Base-by-base conservation (phyloP, 2,329 filamentous ascomycete species). In the Diatrype stigma region DNA sequence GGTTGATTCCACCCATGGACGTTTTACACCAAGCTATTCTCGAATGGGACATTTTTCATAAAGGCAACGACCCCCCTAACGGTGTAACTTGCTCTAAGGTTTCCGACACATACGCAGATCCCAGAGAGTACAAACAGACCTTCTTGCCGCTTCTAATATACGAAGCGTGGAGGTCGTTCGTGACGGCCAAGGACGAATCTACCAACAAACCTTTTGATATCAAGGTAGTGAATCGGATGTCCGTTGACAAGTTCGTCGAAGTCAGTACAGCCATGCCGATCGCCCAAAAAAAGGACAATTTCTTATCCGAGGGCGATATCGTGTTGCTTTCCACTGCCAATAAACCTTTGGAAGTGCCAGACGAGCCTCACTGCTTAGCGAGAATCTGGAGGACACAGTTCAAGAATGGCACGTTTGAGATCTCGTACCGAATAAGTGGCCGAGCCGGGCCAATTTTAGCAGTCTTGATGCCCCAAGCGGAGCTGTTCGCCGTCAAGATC, bases 81-180 rank as follows among this genome's bases (percentile, higher is more conserved):
- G 83, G 83, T 16, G 84, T 85, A 45, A 78, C 83, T 42, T 96
- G 93, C 63, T 83, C 79, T 45, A 77, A 83, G 49, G 93, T 99
- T 11, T 85, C 87, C 5, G 86, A 89, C 54, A 83, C 82, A 1
- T 99, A 96, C 70, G 69, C 76, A 26, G 85, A 90, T 59, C 88
- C 91, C 0, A 73, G 74, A 42, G 85, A 89, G 46, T 99, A 99
- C 66, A 89, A 95, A 66, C 79, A 83, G 52, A 96, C 91, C 0
- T 99, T 99, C 69, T 86, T 95, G 58, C 92, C 93, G 6, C 77
- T 99, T 21, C 78, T 99, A 32, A 84, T 94, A 28, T 86, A 96
- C 23, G 94, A 99, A 74, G 93, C 93, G 28, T 99, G 94, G 94
- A 89, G 95, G 65, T 89, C 89, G 4, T 94, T 99, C 66, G 86